Base-by-base conservation (phyloP, 2,329 filamentous ascomycete species). In the Xylariales sp. region DNA sequence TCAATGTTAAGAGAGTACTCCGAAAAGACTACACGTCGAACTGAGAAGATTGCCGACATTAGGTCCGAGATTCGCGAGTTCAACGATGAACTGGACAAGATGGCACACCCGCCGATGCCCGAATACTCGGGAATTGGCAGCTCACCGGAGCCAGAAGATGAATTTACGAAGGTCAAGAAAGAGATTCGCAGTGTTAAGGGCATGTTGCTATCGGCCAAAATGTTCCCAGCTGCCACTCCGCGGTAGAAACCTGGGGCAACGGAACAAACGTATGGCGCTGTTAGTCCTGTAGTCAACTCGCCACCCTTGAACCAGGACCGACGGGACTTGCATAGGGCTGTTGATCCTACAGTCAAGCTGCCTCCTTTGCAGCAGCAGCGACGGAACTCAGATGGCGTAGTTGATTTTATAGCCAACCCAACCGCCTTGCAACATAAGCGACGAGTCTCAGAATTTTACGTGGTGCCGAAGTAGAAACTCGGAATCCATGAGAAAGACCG, bases 181-280 rank as follows among this genome's bases (percentile, higher is more conserved):
- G 86, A 84, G 46, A 90, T 94, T 38, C 70, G 87, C 49, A 76
- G 84, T 43, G 78, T 93, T 31, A 94, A 94, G 68, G 87, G 87
- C 1, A 77, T 88, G 9, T 66, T 93, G 51, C 62, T 94, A 42
- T 88, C 80, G 54, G 78, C 86, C 4, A 78, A 84, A 54, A 86
- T 79, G 53, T 91, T 91, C 50, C 84, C 82, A n/a, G 42, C 50
- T 16, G 53, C 63, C 3, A 66, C 65, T 28, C 56, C 64, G 21
- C 51, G 50, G 54, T 57, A 58, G 53, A 36, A 45, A 31, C 37
- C 38, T 19, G 39, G 24, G 3, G 22, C 24, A 8, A 19, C 34
- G 27, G 25, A 8, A n/a, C 12, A 22, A 29, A 14, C n/a, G n/a
- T n/a, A n/a, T n/a, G n/a, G n/a, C n/a, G n/a, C n/a, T n/a, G n/a